phyloP scores from a whole-genome alignment of 139 green algal species.

The Closterium sp. region DNA sequence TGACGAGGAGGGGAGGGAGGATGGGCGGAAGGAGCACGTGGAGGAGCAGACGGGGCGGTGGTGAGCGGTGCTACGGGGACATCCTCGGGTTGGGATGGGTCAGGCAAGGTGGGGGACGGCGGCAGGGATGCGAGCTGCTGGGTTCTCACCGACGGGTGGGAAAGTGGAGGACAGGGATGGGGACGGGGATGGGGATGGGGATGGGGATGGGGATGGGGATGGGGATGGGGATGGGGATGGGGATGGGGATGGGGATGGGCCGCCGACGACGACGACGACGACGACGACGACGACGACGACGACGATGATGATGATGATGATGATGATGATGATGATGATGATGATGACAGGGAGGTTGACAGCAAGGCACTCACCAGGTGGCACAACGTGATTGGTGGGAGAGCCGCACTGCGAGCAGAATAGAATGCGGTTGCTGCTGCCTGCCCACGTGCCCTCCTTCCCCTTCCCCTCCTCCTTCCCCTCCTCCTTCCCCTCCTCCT shows the following conservation, averaged over 20 bases:
- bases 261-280: not conserved
- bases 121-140: too few relatives aligned
- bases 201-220: not conserved
- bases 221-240: not conserved
- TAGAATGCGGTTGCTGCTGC: not conserved
- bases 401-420: constrained; percentile 42
- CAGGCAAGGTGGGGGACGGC: too few relatives aligned
- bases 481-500: too few relatives aligned
- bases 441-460: too few relatives aligned
- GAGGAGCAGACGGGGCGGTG: too few relatives aligned
- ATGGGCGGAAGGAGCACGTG: too few relatives aligned
- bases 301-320: not conserved
- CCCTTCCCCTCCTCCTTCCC: too few relatives aligned
- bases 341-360: not conserved
- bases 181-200: not conserved
- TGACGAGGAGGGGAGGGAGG: too few relatives aligned
- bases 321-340: not conserved
- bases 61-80: too few relatives aligned
- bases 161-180: too few relatives aligned
- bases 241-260: not conserved
- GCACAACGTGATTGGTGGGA: constrained; percentile 15
- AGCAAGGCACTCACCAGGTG: not conserved
- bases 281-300: not conserved
- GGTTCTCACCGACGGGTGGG: too few relatives aligned
- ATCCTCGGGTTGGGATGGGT: too few relatives aligned